Base-by-base conservation (phyloP, 352 stramenopile genomes). In the Phytophthora vignae region DNA sequence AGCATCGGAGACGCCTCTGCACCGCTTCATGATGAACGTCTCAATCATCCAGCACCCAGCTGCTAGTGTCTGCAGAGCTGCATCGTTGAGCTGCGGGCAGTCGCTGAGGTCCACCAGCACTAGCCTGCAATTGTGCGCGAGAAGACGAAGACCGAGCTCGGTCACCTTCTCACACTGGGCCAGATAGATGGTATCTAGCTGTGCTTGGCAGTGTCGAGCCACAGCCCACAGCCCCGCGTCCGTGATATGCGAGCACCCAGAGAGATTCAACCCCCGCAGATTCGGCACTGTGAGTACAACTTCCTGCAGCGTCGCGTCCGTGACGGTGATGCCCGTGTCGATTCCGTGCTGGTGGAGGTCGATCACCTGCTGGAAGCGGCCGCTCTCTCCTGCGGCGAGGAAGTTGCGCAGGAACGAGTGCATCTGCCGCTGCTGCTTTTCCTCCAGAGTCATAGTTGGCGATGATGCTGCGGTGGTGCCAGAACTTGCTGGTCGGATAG, bases 391-490 rank as follows among this genome's bases (percentile, higher is more conserved):
- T 25, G 94, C 80, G 15, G 87, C 79, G 19, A 98, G 74, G 62
- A 98, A 98, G 63, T 98, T 98, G n/a, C 87, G 82, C 63, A 98
- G 64, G 72, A 98, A 97, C 31, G 90, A 97, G 19, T 90, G 84
- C 82, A 98, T 93, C 64, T 93, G 88, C 11, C 88, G 84, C 54
- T 90, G 80, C 62, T 90, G 83, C 15, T 81, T 82, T 50, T 93
- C 84, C 54, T 90, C 82, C 11, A 87, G 36, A 3, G 85, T 84
- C 59, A 90, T 72, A 2, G 25, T 57, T 4, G 55, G 65, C 56
- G 65, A 27, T 14, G 38, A 21, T 14, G 46, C 11, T 50, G n/a
- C 14, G 36, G 49, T 22, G 40, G 38, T 17, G 31, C 5, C 27
- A 33, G 63, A 21, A 49, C 54, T 68, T 49, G 62, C 19, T 58